Conservation (phyloP, 2,329 filamentous ascomycete species). For the Lecanicillium sp. region DNA sequence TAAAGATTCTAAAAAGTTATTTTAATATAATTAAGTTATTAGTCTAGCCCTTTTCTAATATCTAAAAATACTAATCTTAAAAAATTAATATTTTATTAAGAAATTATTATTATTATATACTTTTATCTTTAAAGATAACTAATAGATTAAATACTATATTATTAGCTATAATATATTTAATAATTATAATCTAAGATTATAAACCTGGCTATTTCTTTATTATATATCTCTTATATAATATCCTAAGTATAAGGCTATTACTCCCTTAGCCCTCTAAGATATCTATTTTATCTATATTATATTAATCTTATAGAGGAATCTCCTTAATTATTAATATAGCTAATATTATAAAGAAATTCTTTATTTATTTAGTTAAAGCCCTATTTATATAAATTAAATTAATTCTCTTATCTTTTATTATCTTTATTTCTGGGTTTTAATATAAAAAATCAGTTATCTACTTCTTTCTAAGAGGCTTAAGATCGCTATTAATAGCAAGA, state of each 20-base stretch:
- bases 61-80: slow-evolving; percentile 1
- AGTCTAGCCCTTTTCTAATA: background rate
- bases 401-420: background rate
- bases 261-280: background rate
- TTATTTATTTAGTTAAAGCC: too few species aligned
- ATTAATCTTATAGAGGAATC: background rate
- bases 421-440: background rate
- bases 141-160: background rate
- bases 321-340: background rate
- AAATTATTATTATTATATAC: slow-evolving; percentile 6
- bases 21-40: background rate
- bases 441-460: background rate
- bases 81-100: background rate
- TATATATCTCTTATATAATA: background rate
- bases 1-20: background rate
- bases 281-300: slow-evolving; percentile 6
- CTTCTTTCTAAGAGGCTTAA: background rate
- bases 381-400: background rate
- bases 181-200: slow-evolving; percentile 5
- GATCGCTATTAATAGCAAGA: background rate
- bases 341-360: slow-evolving; percentile 1
- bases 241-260: background rate
- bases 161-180: slow-evolving; percentile 1
- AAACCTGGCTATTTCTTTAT: background rate
- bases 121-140: slow-evolving; percentile 3